Evolutionary conservation across 2,329 filamentous ascomycete species (phyloP).

Genomic region (Teratosphaeria pseudoeucalypti): DNA sequence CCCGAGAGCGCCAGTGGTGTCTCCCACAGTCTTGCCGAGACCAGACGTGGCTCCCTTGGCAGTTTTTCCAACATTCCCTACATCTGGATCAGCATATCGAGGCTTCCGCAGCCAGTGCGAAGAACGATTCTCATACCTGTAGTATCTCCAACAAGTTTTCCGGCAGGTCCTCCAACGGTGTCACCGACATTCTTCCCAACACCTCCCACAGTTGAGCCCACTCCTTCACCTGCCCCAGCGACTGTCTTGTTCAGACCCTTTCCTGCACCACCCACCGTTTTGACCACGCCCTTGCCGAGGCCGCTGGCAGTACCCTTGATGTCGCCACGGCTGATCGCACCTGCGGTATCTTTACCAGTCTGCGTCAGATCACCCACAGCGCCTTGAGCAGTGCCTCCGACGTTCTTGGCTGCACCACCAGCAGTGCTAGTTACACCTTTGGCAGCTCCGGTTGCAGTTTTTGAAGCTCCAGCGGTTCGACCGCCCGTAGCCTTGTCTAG

Average conservation of each 20-base stretch:
- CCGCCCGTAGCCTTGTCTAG: conserved; percentile 26
- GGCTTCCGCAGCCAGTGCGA: not conserved
- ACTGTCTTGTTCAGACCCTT: conserved; percentile 16
- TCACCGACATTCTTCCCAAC: conserved; percentile 12
- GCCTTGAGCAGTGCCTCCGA: conserved; percentile 25
- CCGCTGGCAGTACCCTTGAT: conserved; percentile 19
- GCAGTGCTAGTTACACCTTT: conserved; percentile 28
- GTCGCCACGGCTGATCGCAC: conserved; percentile 18
- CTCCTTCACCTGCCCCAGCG: conserved; percentile 13
- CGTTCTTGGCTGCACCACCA: conserved; percentile 24
- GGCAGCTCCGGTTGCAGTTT: conserved; percentile 24
- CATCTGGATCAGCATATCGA: not conserved
- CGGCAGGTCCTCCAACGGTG: conserved; percentile 25
- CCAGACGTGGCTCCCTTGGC: not conserved
- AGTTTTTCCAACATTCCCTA: conserved; percentile 4
- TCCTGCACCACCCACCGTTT: conserved; percentile 6
- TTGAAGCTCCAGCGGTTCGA: conserved; percentile 16
- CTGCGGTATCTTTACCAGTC: conserved; percentile 18
- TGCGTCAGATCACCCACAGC: conserved; percentile 19
- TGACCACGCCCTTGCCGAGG: conserved; percentile 3
- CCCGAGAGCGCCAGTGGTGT: conserved; percentile 34
- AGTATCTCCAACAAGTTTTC: conserved; percentile 21
- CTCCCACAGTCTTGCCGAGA: conserved; percentile 17
- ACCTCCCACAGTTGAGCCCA: conserved; percentile 14
- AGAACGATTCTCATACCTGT: conserved; percentile 1